phyloP scores from a whole-genome alignment of 1,139 yeast species.

The Yamadazyma sp. region DNA sequence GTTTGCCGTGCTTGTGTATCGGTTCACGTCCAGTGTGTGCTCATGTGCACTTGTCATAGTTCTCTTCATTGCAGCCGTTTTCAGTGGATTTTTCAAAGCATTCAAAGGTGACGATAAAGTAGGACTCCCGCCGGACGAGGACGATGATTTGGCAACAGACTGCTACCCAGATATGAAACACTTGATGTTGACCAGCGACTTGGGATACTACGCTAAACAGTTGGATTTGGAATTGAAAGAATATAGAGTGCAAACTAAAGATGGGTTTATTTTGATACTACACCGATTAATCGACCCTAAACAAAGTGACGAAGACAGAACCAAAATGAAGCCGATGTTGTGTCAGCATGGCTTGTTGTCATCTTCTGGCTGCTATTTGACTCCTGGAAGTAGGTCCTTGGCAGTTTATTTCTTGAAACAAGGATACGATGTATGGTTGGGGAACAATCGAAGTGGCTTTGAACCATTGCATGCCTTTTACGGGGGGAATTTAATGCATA shows the following conservation, averaged over 20 bases:
- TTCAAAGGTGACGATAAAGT: constrained; percentile 20
- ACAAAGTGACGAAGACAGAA: constrained; percentile 30
- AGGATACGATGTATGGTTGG: constrained; percentile 93
- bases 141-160: constrained; percentile 14
- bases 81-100: constrained; percentile 26
- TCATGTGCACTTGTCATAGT: constrained; percentile 29
- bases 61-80: constrained; percentile 26
- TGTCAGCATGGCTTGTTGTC: constrained; percentile 85
- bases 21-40: constrained; percentile 27
- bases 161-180: constrained; percentile 31
- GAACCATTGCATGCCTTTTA: constrained; percentile 56
- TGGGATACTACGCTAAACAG: constrained; percentile 65
- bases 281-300: constrained; percentile 63
- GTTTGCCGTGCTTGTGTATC: constrained; percentile 20
- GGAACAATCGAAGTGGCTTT: constrained; percentile 88
- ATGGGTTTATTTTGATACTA: constrained; percentile 69
- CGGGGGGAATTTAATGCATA: constrained; percentile 45
- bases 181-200: constrained; percentile 29
- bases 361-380: constrained; percentile 80
- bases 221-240: constrained; percentile 61
- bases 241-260: constrained; percentile 66
- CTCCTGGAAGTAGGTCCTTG: constrained; percentile 73
- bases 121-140: constrained; percentile 18
- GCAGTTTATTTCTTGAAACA: constrained; percentile 59
- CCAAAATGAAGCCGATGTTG: constrained; percentile 56